Evolutionary conservation across 257 asterid species (phyloP), one percentile per base, ranked within the genome.

Genomic region (Solanum okadae): DNA sequence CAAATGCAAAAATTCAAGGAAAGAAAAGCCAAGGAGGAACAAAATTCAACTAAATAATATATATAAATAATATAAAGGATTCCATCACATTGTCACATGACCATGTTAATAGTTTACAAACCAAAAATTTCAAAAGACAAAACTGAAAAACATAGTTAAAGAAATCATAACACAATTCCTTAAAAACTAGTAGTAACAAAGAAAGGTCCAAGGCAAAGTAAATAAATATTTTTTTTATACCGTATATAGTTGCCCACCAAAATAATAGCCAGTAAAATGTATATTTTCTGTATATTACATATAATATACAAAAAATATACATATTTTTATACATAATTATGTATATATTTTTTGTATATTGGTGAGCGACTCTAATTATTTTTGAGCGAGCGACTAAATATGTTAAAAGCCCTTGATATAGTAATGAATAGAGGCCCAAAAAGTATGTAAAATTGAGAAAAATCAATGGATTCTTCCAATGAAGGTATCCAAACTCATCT

Each of bases 401-500:
- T 72, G 81, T 34, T 73, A 73, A 73, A 73, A 73, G 18, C 18
- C 82, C 82, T 73, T 73, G 37, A 38, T 38, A 76, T 79, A 44
- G 25, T 79, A 44, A 79, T 42, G 38, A 44, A 79, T 79, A 16
- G 40, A 14, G 85, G 67, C 18, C 56, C 37, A 44, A 3, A 25
- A 27, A 16, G 40, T 44, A 79, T 25, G 37, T 8, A n/a, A 79
- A 44, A 78, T 77, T 77, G 33, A 42, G 59, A 23, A 2, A 76
- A 5, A 82, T 90, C 86, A 94, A 86, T 85, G 88, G 83, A 95
- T 95, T 87, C 96, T 88, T 34, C 93, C 93, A 86, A 91, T 90
- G 89, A 93, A 89, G 73, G 44, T 91, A 72, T 93, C 96, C 93
- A 94, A 90, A 91, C 97, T 93, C 97, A 94, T 92, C 89, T 94